These are phyloP conservation scores for Phytophthora podocarpi DNA, from an alignment of 352 stramenopile species.

Conservation along the genomic window DNA sequence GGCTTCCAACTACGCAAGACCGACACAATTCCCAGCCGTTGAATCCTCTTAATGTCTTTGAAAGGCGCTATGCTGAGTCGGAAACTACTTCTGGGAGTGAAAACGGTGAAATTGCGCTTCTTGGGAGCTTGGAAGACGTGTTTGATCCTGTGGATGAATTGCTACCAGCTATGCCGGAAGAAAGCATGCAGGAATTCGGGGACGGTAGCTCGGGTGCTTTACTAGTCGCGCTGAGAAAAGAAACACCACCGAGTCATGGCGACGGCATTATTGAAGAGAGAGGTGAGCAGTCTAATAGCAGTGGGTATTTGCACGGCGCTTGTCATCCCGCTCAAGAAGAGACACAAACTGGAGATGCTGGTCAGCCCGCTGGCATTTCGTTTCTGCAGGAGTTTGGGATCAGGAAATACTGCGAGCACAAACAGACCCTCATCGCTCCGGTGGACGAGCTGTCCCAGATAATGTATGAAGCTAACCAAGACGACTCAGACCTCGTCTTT, in stretches of 20 bases:
- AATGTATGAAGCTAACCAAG: constrained; percentile 45
- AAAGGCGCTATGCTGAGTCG: constrained; percentile 13
- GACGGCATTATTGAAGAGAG: background rate
- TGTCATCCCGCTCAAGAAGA: constrained; percentile 3
- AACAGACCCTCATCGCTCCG: constrained; percentile 33
- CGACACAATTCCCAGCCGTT: background rate
- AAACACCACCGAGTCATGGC: background rate
- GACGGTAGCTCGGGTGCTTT: background rate
- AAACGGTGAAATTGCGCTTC: constrained; percentile 28
- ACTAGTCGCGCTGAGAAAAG: background rate
- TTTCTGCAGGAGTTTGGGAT: constrained; percentile 45
- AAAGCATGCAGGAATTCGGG: background rate
- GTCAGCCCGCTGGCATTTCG: constrained; percentile 22
- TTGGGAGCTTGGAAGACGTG: constrained; percentile 29
- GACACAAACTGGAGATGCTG: background rate
- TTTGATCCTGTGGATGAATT: constrained; percentile 40
- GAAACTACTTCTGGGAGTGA: constrained; percentile 23
- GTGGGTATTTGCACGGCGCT: background rate
- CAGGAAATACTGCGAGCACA: constrained; percentile 47
- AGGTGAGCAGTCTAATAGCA: background rate
- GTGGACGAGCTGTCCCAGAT: constrained; percentile 38
- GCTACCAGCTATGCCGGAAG: constrained; percentile 15
- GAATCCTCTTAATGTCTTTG: background rate
- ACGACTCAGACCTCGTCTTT: constrained; percentile 50
- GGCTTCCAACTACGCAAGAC: background rate